Evolutionary conservation across 164 flowering plant species (phyloP).

Genomic region (Pachysandra terminalis): DNA sequence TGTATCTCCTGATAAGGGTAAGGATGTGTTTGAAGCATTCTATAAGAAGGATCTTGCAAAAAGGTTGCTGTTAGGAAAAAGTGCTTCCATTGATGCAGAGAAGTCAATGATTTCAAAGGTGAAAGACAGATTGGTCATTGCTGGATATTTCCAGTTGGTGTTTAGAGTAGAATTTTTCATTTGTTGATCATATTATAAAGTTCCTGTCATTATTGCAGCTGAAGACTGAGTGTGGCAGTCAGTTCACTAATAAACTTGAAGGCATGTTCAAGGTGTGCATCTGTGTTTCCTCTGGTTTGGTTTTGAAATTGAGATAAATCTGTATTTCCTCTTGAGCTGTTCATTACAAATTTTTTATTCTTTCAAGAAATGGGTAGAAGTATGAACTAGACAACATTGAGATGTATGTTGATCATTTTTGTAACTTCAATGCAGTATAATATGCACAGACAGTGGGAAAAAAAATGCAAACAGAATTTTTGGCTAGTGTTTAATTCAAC

Average conservation of each 20-base stretch:
- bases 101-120: conserved; percentile 99
- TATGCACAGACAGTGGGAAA: too few relatives aligned
- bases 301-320: not conserved
- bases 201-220: conserved; percentile 49
- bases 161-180: not conserved
- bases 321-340: not conserved
- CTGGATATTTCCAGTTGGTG: not conserved
- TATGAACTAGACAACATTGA: too few relatives aligned
- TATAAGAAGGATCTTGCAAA: conserved; percentile 99
- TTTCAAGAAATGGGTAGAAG: too few relatives aligned
- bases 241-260: conserved; percentile 97
- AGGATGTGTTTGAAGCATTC: conserved; percentile 99
- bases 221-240: conserved; percentile 99
- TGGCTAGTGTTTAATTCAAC: too few relatives aligned
- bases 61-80: conserved; percentile 87
- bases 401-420: too few relatives aligned
- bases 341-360: not conserved
- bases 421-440: too few relatives aligned
- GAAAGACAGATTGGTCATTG: conserved; percentile 3
- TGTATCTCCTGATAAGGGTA: conserved; percentile 52
- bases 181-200: conserved; percentile 6
- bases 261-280: conserved; percentile 95
- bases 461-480: too few relatives aligned
- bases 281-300: not conserved
- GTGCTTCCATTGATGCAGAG: conserved; percentile 99